phyloP scores from a whole-genome alignment of 108 stramenopile genomes.

The Fistulifera solaris region DNA sequence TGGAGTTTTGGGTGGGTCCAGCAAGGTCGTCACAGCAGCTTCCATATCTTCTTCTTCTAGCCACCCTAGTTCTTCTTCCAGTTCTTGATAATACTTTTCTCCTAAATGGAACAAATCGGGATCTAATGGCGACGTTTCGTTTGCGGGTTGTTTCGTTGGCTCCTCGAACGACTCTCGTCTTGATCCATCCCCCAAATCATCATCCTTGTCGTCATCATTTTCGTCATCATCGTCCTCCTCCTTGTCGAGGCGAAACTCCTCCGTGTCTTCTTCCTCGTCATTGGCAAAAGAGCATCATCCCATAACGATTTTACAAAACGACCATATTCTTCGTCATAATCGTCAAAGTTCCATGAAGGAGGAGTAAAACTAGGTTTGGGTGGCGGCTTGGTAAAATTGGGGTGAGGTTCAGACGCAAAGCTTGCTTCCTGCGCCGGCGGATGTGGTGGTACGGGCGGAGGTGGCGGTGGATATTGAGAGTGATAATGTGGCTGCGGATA shows the following conservation, averaged over 20 bases:
- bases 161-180: background rate
- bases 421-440: no score
- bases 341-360: background rate
- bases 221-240: slow-evolving; percentile 1
- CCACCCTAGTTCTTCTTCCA: slow-evolving; percentile 55
- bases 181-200: background rate
- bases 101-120: no score
- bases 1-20: background rate
- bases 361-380: no score
- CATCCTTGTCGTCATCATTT: background rate
- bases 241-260: background rate
- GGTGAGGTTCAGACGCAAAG: no score
- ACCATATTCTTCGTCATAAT: slow-evolving; percentile 6
- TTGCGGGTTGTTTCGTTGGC: background rate
- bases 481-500: no score
- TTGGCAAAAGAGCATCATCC: slow-evolving; percentile 9
- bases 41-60: slow-evolving; percentile 80
- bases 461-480: no score
- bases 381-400: no score
- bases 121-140: no score
- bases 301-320: slow-evolving; percentile 7
- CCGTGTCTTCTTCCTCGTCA: slow-evolving; percentile 1
- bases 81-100: slow-evolving; percentile 22
- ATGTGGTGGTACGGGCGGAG: no score
- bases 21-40: slow-evolving; percentile 63